Conservation (phyloP, 495 filamentous ascomycete genomes). For the Daldinia vernicosa region DNA sequence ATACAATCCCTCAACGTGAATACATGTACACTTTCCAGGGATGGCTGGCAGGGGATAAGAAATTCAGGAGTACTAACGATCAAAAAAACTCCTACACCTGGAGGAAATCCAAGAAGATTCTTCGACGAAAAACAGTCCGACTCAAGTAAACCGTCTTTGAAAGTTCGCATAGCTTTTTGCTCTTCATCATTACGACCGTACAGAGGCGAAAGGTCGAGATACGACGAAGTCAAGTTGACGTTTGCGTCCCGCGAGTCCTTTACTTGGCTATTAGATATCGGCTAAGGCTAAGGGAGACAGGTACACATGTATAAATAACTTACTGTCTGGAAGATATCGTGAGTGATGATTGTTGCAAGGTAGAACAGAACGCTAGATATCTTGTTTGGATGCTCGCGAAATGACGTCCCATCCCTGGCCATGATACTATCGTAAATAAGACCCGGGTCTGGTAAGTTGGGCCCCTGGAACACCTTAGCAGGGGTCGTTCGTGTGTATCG, state of each 20-base stretch:
- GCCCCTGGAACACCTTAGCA: constrained; percentile 66
- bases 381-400: constrained; percentile 71
- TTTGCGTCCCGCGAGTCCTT: constrained; percentile 49
- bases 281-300: background rate
- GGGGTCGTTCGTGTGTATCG: constrained; percentile 71
- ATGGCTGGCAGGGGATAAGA: too few relatives aligned
- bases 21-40: too few relatives aligned
- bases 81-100: constrained; percentile 69
- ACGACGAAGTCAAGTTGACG: constrained; percentile 75
- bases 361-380: constrained; percentile 85
- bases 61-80: constrained; percentile 27
- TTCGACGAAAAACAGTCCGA: constrained; percentile 77
- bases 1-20: background rate
- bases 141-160: constrained; percentile 77
- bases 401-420: constrained; percentile 61
- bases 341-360: constrained; percentile 82
- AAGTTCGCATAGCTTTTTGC: constrained; percentile 72
- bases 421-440: constrained; percentile 77
- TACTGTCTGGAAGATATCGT: constrained; percentile 61
- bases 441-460: constrained; percentile 73
- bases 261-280: constrained; percentile 8
- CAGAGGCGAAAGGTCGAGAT: constrained; percentile 79
- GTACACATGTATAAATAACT: background rate
- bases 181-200: constrained; percentile 77
- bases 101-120: constrained; percentile 76